Percentiles rank a stretch among this genome's conserved stretches.
phyloP scores from a whole-genome alignment of 805 yeast species.

The Candida coleopterorum region DNA sequence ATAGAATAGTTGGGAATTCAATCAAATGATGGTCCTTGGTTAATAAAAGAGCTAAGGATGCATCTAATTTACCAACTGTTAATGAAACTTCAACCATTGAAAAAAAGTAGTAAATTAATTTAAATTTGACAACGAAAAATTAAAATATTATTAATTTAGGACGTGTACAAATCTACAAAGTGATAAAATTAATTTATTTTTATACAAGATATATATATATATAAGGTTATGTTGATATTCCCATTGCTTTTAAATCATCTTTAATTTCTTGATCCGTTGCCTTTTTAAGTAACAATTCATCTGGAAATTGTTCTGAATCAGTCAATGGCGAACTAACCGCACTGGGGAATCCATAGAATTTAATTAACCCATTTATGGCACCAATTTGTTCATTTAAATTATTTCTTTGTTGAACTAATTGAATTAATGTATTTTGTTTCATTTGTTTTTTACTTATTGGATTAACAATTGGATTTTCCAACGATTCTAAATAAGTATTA shows the following conservation, averaged over 20 bases:
- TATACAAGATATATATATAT: not conserved
- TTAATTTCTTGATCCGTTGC: constrained; percentile 69
- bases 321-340: constrained; percentile 44
- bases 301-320: constrained; percentile 17
- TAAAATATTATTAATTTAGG: too few relatives aligned
- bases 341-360: constrained; percentile 78
- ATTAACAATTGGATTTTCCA: not conserved
- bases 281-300: constrained; percentile 43
- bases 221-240: constrained; percentile 27
- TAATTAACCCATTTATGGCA: constrained; percentile 59
- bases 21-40: constrained; percentile 91
- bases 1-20: constrained; percentile 91
- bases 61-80: constrained; percentile 94
- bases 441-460: constrained; percentile 29
- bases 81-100: constrained; percentile 82
- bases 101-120: not conserved
- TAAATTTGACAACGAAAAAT: constrained; percentile 2
- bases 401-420: constrained; percentile 61
- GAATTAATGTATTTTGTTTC: constrained; percentile 33
- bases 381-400: constrained; percentile 67
- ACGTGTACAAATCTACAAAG: too few relatives aligned
- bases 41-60: constrained; percentile 84
- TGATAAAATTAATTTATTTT: too few relatives aligned
- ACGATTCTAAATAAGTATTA: not conserved
- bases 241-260: constrained; percentile 69